Base-by-base conservation (phyloP, 148 eudicot species). In the Nepenthes gracilis region DNA sequence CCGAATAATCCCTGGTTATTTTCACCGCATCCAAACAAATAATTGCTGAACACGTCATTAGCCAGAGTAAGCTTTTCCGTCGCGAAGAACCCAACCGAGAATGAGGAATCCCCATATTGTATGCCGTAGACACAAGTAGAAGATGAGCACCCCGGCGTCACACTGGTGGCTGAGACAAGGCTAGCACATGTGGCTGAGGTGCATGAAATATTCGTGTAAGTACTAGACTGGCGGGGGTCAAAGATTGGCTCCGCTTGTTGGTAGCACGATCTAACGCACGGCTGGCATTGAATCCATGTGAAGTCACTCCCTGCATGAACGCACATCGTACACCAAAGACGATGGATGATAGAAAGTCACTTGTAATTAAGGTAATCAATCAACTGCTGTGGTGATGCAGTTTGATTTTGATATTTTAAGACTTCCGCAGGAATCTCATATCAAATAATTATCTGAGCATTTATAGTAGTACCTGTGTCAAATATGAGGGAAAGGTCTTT, bases 21-120 rank as follows among this genome's bases (percentile, higher is more conserved):
- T 58, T 84, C 74, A n/a, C 95, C 95, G 60, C 95, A 84, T 0
- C 90, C 93, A 33, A 78, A 86, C 9, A 64, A 56, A 64, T 83
- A 83, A 14, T 69, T 47, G 8, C 74, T 71, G n/a, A 86, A n/a
- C 1, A 62, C 63, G 1, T 81, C 81, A 1, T 55, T n/a, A 11
- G 73, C 9, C 2, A 86, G 43, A 10, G 74, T 78, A 1, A 86
- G 67, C 1, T 67, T 81, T 35, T 86, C 93, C 62, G 61, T 78
- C 4, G 80, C 76, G 11, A 83, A 75, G 76, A 52, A 77, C 4
- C 93, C 93, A 1, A 78, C 67, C 0, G 93, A 78, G 75, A 80
- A 78, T 1, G 93, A 86, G 12, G 75, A 77, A 58, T 87, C 95
- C 12, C 95, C 90, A 59, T 87, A 87, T 43, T 78, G 75, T 34